Percentiles rank a stretch among this genome's conserved stretches.
Conservation (phyloP, 768 basidiomycete genomes). For the Boletus barrowsii region DNA sequence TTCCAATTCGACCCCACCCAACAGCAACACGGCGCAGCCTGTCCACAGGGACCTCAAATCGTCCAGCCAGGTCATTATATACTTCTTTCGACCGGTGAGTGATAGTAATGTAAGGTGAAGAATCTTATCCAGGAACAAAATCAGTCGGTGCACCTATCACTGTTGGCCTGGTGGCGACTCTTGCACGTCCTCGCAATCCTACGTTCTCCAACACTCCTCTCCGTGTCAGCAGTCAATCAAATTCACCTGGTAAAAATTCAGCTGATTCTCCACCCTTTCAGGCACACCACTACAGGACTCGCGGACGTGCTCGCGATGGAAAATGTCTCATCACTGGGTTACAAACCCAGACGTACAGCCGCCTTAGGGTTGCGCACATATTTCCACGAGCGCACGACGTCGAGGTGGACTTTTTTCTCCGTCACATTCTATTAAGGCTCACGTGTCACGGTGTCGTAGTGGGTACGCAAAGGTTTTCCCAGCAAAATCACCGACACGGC, state of each 20-base stretch:
- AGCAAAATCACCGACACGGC: too few species aligned
- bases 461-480: too few species aligned
- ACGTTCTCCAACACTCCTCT: background rate
- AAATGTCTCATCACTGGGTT: background rate
- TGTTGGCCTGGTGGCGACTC: background rate
- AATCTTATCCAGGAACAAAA: background rate
- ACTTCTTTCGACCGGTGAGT: background rate
- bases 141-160: background rate
- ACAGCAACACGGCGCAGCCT: background rate
- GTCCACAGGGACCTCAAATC: background rate
- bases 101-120: background rate
- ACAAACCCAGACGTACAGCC: background rate
- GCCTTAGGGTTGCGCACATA: background rate
- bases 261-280: background rate
- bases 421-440: too few species aligned
- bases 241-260: background rate
- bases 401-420: too few species aligned
- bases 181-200: background rate
- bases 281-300: background rate
- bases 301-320: background rate
- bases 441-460: too few species aligned
- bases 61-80: background rate
- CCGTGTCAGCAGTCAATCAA: background rate
- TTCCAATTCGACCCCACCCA: background rate
- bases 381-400: background rate